Base-by-base conservation (phyloP, 2,329 filamentous ascomycete genomes). In the Hypoxylon rubiginosum region DNA sequence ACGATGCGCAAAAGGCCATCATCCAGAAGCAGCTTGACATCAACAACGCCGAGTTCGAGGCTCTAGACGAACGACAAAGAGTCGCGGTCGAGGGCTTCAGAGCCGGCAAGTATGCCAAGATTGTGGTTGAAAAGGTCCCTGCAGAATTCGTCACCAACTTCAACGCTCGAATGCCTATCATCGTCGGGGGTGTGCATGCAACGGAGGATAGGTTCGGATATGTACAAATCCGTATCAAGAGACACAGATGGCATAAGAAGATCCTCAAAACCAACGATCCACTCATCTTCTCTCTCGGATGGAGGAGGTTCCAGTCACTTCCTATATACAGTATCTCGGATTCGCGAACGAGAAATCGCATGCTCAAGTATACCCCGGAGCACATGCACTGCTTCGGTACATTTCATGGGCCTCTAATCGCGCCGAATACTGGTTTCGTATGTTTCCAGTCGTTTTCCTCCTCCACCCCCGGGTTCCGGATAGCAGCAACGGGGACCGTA, bases 311-410 rank as follows among this genome's bases (percentile, higher is more conserved):
- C 84, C 96, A 98, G 81, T 91, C 67, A 17, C 62, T 70, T 15
- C 67, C 67, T 1, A 67, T 70, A 64, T 99, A 97, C 87, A 96
- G 92, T 81, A 97, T 96, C 62, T 96, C 93, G 24, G 96, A 98
- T 79, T 97, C 92, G 67, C 89, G 96, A 72, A 97, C 93, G 26
- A 88, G 96, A 69, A 97, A 98, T 81, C 90, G 96, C 62, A 97
- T 99, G 95, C 87, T 99, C 67, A 99, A 99, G 80, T 99, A 99
- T 80, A 97, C 95, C 0, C 97, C 96, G 0, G 97, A 99, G 83
- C 96, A 99, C 77, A 98, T 97, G 94, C 96, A 98, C 82, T 99
- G 97, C 82, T 97, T 97, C 78, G 96, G 89, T 43, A 97, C 94
- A 54, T 94, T 98, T 80, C 98, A 97, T 76, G 96, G 94, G 0